Conservation (phyloP, 805 yeast species). For the Pichia nanzhaoensis region DNA sequence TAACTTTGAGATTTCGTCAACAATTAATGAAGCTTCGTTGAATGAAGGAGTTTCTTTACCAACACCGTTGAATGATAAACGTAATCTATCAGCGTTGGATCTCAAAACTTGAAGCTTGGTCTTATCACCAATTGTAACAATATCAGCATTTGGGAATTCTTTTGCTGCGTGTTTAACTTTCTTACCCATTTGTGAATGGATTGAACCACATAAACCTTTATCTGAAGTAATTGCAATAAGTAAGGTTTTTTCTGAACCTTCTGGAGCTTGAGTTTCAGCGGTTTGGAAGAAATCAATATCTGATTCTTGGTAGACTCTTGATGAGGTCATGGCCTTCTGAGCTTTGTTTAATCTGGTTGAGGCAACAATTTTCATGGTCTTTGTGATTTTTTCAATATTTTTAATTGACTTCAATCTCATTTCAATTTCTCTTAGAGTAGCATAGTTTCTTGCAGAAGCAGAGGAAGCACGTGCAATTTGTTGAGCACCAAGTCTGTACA, state of each 20-base stretch:
- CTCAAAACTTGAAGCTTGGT: constrained; percentile 82
- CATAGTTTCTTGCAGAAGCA: constrained; percentile 67
- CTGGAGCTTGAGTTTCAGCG: constrained; percentile 66
- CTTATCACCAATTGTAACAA: constrained; percentile 93
- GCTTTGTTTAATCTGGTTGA: constrained; percentile 95
- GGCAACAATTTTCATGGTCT: constrained; percentile 99
- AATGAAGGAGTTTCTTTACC: constrained; percentile 98
- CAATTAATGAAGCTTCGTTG: constrained; percentile 79
- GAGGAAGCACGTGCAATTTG: constrained; percentile 45
- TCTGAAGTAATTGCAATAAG: constrained; percentile 89
- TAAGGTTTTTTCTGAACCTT: constrained; percentile 50
- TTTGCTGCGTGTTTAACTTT: constrained; percentile 65
- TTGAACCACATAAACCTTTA: constrained; percentile 98
- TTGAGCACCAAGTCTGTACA: constrained; percentile 51
- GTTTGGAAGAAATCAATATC: constrained; percentile 73
- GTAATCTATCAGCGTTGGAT: constrained; percentile 63
- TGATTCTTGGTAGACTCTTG: constrained; percentile 77
- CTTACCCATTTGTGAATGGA: constrained; percentile 92
- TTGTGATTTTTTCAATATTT: constrained; percentile 98
- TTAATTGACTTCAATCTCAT: constrained; percentile 96
- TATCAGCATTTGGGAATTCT: constrained; percentile 61
- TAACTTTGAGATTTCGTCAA: constrained; percentile 71
- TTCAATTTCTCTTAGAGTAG: constrained; percentile 98
- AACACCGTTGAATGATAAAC: constrained; percentile 77
- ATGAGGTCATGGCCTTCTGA: constrained; percentile 85